Evolutionary conservation across 345 rosid species (phyloP).

Genomic region (Pistacia vera): DNA sequence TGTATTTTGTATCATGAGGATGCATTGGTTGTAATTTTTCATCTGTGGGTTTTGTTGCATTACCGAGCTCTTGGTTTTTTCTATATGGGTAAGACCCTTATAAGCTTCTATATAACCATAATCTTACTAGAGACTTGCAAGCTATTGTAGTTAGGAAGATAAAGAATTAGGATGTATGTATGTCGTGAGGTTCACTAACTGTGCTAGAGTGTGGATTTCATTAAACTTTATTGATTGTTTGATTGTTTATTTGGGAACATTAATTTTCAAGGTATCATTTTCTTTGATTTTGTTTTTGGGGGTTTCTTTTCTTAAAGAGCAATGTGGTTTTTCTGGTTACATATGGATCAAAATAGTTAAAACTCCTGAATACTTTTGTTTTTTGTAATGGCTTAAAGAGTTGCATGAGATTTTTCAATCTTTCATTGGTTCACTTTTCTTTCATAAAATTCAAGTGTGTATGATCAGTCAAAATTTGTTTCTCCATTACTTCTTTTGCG

Average conservation of each 20-base stretch:
- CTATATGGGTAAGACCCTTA: neutral
- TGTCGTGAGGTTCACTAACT: neutral
- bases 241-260: neutral
- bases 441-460: slow-evolving; percentile 78
- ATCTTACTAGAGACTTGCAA: neutral
- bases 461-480: slow-evolving; percentile 14
- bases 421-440: slow-evolving; percentile 77
- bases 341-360: neutral
- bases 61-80: neutral
- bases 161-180: neutral
- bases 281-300: neutral
- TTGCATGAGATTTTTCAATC: neutral
- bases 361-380: neutral
- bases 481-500: neutral
- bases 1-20: neutral
- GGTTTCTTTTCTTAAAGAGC: neutral
- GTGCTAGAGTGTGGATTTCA: neutral
- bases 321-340: neutral
- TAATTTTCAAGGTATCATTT: neutral
- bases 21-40: neutral
- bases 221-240: neutral
- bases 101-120: neutral
- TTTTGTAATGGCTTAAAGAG: neutral
- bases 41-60: neutral
- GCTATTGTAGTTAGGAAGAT: neutral